Evolutionary conservation across 345 rosid species (phyloP), one percentile per base, ranked within the genome.

Genomic region (Rhizophora apiculata): DNA sequence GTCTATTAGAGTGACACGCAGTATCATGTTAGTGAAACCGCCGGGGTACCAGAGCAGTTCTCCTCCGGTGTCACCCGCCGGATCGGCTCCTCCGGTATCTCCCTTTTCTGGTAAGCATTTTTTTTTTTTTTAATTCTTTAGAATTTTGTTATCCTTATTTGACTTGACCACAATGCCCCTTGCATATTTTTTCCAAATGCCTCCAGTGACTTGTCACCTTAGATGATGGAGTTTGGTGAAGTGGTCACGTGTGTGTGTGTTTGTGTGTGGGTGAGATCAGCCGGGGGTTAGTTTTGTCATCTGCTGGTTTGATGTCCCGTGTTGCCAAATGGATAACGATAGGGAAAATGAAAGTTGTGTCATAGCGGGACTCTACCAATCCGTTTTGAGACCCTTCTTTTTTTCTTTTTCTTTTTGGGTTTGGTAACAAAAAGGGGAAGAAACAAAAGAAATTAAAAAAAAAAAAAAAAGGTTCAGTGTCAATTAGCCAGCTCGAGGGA

Each of bases 21-120:
- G 90, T 72, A 95, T 95, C 71, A 95, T 87, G 88, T 91, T 95
- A 58, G 76, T 95, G 26, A 95, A 87, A 63, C 97, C 97, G 55
- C 96, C 96, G 0, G 99, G 96, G 1, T 84, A 85, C 72, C 97
- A 84, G 85, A 65, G 69, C 48, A 83, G 86, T 46, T 86, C 97
- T 63, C 90, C 96, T 8, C 96, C 96, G 63, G 84, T 68, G 2
- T 94, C 98, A 18, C 98, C 98, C 0, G 96, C 96, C 62, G 93
- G 93, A 4, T 88, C 97, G 20, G 88, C 96, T 24, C 81, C 96
- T 65, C 90, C 93, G 79, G 82, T 85, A 49, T 90, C 97, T 26
- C 96, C 96, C 13, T 91, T 94, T 76, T 84, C 97, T 20, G 97
- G 98, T 91, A 74, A 88, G 93, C 48, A 22, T 51, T 29, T 10